Evolutionary conservation across 75 land plant genomes (phyloP), one percentile per base, ranked within the genome.

Genomic region (Pinus tabuliformis): DNA sequence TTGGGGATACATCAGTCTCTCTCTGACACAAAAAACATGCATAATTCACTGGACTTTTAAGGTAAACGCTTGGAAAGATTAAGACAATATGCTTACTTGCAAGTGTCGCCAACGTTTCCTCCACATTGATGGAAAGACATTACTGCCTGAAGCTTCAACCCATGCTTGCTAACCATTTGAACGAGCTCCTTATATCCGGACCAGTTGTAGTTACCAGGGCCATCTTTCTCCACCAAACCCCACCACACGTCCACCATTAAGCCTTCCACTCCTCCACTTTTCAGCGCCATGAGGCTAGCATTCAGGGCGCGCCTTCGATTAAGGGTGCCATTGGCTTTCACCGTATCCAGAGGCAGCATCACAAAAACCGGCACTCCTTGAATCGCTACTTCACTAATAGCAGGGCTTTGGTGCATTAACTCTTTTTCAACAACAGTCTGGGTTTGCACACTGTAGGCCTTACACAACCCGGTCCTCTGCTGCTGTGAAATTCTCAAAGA

Each of bases 161-260:
- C 96, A 73, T 87, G 84, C 59, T 62, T 83, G 18, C 78, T 73
- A n/a, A 85, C 92, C 96, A 93, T 91, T 42, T 81, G 57, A 1
- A 91, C 75, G 22, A 93, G 87, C 83, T 93, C 96, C n/a, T 56
- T 77, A 74, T 93, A 93, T 0, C 83, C 91, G 64, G 79, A 84
- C 96, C 96, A 93, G 72, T 88, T 82, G 28, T 93, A 93, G n/a
- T 73, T 77, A 26, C 65, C 0, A 8, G 91, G 94, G 24, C 86
- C 88, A 7, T 89, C 92, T 76, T 83, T 87, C 84, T 93, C 96
- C 39, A 89, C 96, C 73, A 91, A 59, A 5, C 96, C 96, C 96
- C 96, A 93, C 96, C 96, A 93, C 24, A 84, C 92, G 59, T 91
- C 94, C 58, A 93, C 90, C 94, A 91, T 91, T 12, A 93, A 86